These are phyloP conservation scores for Mytilinidion resinicola DNA, from an alignment of 495 filamentous ascomycete genomes.

Conservation along the genomic window DNA sequence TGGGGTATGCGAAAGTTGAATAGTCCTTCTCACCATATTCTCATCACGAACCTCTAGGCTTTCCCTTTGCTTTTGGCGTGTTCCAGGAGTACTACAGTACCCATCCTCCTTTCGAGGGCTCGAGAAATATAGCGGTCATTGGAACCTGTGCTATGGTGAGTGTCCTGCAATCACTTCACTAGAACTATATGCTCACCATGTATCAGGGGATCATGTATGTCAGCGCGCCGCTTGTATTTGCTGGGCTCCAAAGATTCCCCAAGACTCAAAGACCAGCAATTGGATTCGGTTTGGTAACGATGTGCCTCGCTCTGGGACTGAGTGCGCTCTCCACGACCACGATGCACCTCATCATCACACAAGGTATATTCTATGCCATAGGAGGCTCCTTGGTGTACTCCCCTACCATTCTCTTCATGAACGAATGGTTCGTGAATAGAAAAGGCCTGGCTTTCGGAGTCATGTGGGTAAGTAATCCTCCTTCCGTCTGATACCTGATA, in stretches of 20 bases:
- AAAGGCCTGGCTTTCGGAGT: conserved; percentile 51
- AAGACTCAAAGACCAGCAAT: conserved; percentile 34
- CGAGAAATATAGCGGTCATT: conserved; percentile 44
- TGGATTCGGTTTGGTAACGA: conserved; percentile 32
- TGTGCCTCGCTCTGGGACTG: conserved; percentile 26
- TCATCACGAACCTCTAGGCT: conserved; percentile 39
- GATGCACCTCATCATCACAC: conserved; percentile 44
- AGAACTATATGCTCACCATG: neutral
- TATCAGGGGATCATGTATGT: conserved; percentile 43
- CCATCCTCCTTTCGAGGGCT: conserved; percentile 37
- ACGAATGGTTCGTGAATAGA: conserved; percentile 50
- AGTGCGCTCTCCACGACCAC: conserved; percentile 42
- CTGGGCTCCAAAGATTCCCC: conserved; percentile 26
- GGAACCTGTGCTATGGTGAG: conserved; percentile 42
- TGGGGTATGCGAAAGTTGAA: conserved; percentile 46
- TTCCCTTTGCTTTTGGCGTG: conserved; percentile 56
- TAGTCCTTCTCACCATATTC: no score
- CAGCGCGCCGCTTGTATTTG: conserved; percentile 36
- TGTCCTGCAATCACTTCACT: conserved; percentile 1
- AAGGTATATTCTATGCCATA: conserved; percentile 47
- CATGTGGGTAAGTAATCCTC: conserved; percentile 36
- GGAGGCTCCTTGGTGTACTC: conserved; percentile 44
- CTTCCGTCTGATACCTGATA: neutral
- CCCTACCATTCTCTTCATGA: conserved; percentile 44
- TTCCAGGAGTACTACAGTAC: conserved; percentile 54